phyloP scores from a whole-genome alignment of 768 basidiomycete genomes.

The Fibroporia radiculosa region DNA sequence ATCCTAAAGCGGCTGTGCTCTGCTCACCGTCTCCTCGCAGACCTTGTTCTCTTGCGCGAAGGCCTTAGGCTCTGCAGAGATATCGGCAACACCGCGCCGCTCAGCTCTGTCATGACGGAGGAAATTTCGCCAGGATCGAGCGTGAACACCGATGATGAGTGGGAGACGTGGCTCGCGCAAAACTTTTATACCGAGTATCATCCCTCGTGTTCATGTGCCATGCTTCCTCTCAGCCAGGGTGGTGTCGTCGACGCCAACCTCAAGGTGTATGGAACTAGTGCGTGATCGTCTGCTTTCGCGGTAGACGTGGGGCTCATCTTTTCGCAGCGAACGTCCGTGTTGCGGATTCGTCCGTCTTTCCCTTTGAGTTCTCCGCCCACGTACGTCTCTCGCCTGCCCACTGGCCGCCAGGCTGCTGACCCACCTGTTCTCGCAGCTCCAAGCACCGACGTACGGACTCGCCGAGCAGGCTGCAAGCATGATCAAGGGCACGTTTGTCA shows the following conservation, averaged over 20 bases:
- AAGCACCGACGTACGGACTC: slow-evolving; percentile 32
- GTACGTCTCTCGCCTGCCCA: slow-evolving; percentile 15
- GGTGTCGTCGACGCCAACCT: slow-evolving; percentile 53
- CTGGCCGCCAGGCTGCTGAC: neutral
- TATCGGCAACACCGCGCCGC: slow-evolving; percentile 43
- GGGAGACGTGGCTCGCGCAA: slow-evolving; percentile 42
- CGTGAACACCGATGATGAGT: slow-evolving; percentile 47
- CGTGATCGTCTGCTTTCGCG: slow-evolving; percentile 3
- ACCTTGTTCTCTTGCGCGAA: slow-evolving; percentile 43
- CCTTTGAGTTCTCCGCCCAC: slow-evolving; percentile 45
- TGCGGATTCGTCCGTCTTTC: slow-evolving; percentile 50
- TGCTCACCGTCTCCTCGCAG: slow-evolving; percentile 15
- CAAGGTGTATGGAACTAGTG: slow-evolving; percentile 45
- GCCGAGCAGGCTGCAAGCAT: slow-evolving; percentile 41
- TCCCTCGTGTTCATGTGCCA: slow-evolving; percentile 48
- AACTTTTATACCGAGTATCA: slow-evolving; percentile 50
- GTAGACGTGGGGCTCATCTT: neutral
- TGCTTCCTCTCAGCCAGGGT: slow-evolving; percentile 45
- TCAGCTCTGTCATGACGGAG: slow-evolving; percentile 35
- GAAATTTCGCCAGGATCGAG: slow-evolving; percentile 43
- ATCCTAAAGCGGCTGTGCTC: neutral
- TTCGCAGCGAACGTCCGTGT: slow-evolving; percentile 44
- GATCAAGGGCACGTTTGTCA: slow-evolving; percentile 33
- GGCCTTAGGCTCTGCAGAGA: slow-evolving; percentile 56
- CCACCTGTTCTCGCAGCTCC: slow-evolving; percentile 8